Evolutionary conservation across 2,329 filamentous ascomycete species (phyloP), one percentile per base, ranked within the genome.

Genomic region (Sordariomycetes sp.): DNA sequence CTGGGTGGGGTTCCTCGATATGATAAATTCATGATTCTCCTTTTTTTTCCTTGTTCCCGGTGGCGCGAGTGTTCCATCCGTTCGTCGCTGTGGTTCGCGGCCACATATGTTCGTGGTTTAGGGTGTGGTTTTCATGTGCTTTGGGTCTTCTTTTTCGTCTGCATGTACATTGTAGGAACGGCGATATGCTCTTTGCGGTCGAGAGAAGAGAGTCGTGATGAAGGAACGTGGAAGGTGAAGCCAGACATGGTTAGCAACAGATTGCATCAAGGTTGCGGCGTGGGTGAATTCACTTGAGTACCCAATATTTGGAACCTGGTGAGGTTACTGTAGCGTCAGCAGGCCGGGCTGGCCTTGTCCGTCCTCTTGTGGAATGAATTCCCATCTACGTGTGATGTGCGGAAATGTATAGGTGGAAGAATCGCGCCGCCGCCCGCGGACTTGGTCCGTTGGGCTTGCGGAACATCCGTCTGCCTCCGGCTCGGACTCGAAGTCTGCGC

Each of bases 1-100:
- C 40, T 37, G 32, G 18, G 43, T 58, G 32, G 32, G 40, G 32
- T 32, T 52, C 37, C 52, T 54, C 32, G 37, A 59, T 25, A 55
- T 51, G 51, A 59, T 55, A 59, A 53, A 54, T 53, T 54, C 54
- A 56, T 46, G 40, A 46, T 46, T 32, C 28, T 46, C 40, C n/a
- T 46, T 46, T 51, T 51, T 50, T 50, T 51, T 50, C 20, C n/a
- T 25, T 51, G 20, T 22, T 22, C 18, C 48, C 24, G 22, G 48
- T 25, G 24, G 48, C 48, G 10, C 12, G 22, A 25, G 5, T 25
- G 18, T 24, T 24, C 24, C 48, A 11, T 25, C n/a, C 22, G 3
- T 50, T 25, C 46, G 4, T 50, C n/a, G 12, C 48, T 25, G 18
- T 46, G 16, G 40, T 32, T 32, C 8, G 28, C 28, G 28, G 28